Evolutionary conservation across 805 yeast species (phyloP).

Genomic region (Henningerozyma blattae): DNA sequence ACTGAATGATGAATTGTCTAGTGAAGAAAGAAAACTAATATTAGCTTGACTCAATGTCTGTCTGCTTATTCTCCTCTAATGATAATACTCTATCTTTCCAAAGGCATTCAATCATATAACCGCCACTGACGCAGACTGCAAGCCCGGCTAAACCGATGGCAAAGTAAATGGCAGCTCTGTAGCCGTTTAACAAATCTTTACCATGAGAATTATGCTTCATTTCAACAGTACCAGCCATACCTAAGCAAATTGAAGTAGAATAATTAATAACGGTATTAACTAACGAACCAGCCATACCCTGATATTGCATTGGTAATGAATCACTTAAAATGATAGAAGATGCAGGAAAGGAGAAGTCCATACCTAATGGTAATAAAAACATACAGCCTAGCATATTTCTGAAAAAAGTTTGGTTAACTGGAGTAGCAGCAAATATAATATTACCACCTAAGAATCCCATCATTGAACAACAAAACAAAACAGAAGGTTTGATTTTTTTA

Average conservation of each 20-base stretch:
- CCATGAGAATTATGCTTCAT: constrained; percentile 24
- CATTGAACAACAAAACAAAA: constrained; percentile 40
- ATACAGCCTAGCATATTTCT: constrained; percentile 42
- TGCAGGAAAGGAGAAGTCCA: constrained; percentile 73
- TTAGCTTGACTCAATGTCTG: too few species aligned
- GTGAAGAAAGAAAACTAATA: too few species aligned
- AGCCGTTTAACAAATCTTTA: constrained; percentile 28
- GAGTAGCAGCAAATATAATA: constrained; percentile 41
- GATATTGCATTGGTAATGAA: constrained; percentile 46
- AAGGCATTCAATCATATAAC: constrained; percentile 4
- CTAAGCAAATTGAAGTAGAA: constrained; percentile 58
- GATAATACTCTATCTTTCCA: neutral
- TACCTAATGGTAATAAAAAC: constrained; percentile 52
- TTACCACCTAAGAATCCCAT: constrained; percentile 42
- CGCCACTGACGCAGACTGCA: constrained; percentile 9
- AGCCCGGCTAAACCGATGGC: constrained; percentile 45
- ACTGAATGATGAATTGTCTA: too few species aligned
- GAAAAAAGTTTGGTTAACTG: constrained; percentile 50
- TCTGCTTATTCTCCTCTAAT: too few species aligned
- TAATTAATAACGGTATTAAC: constrained; percentile 62
- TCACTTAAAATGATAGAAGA: constrained; percentile 53
- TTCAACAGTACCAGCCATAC: constrained; percentile 58
- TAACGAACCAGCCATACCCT: constrained; percentile 70
- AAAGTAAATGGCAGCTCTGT: constrained; percentile 45
- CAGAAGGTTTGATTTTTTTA: constrained; percentile 35